Conservation (phyloP, 2,329 filamentous ascomycete species). For the Colletotrichum sp. region DNA sequence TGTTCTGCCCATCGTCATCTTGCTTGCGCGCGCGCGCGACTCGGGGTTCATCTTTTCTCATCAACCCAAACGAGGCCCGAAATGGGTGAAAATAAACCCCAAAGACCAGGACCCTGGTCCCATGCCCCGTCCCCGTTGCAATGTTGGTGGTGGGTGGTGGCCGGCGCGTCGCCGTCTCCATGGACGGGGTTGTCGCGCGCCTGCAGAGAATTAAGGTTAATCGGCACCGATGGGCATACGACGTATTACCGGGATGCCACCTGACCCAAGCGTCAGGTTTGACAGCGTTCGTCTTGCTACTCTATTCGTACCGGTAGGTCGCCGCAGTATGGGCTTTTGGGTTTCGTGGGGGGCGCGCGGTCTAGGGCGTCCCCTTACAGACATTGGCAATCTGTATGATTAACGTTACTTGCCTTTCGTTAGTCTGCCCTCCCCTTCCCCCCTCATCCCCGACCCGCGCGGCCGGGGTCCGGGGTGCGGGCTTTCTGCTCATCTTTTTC, state of each 20-base stretch:
- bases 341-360: background rate
- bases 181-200: background rate
- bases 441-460: background rate
- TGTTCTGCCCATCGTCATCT: background rate
- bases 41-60: constrained; percentile 8
- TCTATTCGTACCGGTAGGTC: background rate
- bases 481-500: background rate
- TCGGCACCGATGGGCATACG: background rate
- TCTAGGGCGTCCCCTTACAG: background rate
- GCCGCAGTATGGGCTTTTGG: background rate
- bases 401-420: background rate
- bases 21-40: background rate
- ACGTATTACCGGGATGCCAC: background rate
- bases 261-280: background rate
- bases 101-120: background rate
- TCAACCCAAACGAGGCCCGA: background rate
- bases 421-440: background rate
- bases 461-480: background rate
- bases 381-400: background rate
- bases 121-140: background rate
- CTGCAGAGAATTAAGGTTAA: constrained; percentile 1
- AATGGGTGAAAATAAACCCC: background rate
- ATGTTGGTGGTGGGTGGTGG: background rate
- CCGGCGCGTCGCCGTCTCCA: constrained; percentile 5
- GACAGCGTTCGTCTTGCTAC: constrained; percentile 4